Conservation (phyloP, 1,284 basidiomycete species). For the Fomitopsis schrenkii region DNA sequence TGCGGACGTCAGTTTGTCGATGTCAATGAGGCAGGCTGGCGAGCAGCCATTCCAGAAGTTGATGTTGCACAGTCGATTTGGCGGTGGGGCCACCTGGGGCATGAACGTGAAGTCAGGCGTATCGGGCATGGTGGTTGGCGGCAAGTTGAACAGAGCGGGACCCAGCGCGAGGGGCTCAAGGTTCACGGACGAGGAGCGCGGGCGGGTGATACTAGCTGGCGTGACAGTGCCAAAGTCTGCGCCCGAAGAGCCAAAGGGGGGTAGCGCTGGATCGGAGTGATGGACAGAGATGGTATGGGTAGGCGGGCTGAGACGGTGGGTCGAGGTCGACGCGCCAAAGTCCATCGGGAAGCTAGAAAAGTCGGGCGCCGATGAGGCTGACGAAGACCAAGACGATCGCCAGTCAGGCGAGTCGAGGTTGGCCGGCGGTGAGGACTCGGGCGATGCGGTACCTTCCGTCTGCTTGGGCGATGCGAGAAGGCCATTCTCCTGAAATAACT, state of each 20-base stretch:
- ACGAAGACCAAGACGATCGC: constrained; percentile 13
- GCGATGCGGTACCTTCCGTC: constrained; percentile 12
- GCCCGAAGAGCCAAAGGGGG: constrained; percentile 1
- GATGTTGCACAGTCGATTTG: constrained; percentile 21
- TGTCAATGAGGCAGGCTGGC: constrained; percentile 59
- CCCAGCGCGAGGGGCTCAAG: constrained; percentile 28
- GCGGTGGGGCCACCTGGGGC: constrained; percentile 5
- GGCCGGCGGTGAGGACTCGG: constrained; percentile 10
- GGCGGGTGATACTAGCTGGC: constrained; percentile 13
- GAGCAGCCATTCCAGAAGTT: constrained; percentile 47
- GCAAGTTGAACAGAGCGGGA: constrained; percentile 24
- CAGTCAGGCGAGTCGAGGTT: constrained; percentile 15
- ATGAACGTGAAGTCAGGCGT: constrained; percentile 11
- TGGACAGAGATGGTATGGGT: constrained; percentile 3
- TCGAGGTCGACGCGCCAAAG: constrained; percentile 7
- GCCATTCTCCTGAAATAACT: constrained; percentile 52
- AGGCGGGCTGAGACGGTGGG: constrained; percentile 10
- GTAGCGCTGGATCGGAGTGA: background rate
- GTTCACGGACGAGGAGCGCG: constrained; percentile 16
- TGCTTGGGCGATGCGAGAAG: constrained; percentile 30
- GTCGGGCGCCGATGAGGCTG: constrained; percentile 21
- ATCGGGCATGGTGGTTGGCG: constrained; percentile 16
- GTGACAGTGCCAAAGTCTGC: constrained; percentile 13
- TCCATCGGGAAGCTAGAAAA: constrained; percentile 14
- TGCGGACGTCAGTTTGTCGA: constrained; percentile 40